Evolutionary conservation across 1,284 basidiomycete species (phyloP).

Genomic region (Marasmius sp.): DNA sequence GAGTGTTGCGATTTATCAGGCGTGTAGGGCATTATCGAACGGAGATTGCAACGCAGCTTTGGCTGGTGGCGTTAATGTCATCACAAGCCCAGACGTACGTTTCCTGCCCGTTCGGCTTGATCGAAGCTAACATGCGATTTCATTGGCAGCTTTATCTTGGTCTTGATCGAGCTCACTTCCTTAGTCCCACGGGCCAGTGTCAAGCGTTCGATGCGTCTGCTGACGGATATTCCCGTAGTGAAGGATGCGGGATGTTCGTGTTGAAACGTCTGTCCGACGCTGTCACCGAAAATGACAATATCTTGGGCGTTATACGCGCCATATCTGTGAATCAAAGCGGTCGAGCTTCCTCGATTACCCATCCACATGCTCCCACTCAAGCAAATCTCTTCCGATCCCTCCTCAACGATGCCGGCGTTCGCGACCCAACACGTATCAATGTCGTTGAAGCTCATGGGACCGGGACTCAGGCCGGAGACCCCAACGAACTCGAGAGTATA

Average conservation of each 20-base stretch:
- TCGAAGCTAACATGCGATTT: conserved; percentile 11
- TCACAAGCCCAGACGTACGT: conserved; percentile 68
- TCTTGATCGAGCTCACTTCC: conserved; percentile 66
- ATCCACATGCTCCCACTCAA: conserved; percentile 65
- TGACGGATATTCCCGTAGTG: conserved; percentile 68
- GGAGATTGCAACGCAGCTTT: conserved; percentile 66
- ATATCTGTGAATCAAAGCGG: conserved; percentile 70
- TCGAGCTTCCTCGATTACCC: conserved; percentile 63
- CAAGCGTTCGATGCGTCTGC: conserved; percentile 69
- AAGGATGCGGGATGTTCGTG: conserved; percentile 70
- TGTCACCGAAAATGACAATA: conserved; percentile 58
- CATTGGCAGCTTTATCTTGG: conserved; percentile 64
- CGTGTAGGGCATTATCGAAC: conserved; percentile 58
- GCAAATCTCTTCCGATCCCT: conserved; percentile 48
- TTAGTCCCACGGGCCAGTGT: conserved; percentile 65
- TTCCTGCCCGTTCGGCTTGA: not conserved
- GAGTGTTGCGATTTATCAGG: conserved; percentile 66
- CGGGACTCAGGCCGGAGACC: conserved; percentile 69
- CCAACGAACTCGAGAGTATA: conserved; percentile 60
- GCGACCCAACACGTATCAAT: conserved; percentile 43
- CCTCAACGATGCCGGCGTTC: conserved; percentile 43
- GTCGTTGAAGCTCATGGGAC: conserved; percentile 74
- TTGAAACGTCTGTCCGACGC: conserved; percentile 69
- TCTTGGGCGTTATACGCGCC: conserved; percentile 66
- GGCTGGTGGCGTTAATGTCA: conserved; percentile 72